Evolutionary conservation across 2,329 filamentous ascomycete genomes (phyloP).

Genomic region (Zymoseptoria ardabiliae): DNA sequence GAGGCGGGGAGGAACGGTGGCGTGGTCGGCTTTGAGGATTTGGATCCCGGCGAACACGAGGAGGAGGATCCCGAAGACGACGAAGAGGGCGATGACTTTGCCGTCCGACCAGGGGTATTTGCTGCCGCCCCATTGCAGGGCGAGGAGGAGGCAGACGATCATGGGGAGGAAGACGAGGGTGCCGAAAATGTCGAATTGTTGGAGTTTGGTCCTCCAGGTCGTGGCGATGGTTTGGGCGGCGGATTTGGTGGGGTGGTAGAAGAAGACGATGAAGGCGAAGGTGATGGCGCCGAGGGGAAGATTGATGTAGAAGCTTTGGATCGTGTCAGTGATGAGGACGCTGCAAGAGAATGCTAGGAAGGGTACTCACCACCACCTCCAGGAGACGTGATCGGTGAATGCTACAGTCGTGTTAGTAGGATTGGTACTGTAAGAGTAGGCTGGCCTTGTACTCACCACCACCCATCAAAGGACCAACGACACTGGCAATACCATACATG

Average conservation of each 20-base stretch:
- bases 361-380: slow-evolving; percentile 10
- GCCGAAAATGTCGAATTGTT: slow-evolving; percentile 43
- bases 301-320: slow-evolving; percentile 46
- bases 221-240: slow-evolving; percentile 27
- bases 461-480: slow-evolving; percentile 42
- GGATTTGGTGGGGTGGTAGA: slow-evolving; percentile 30
- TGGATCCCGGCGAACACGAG: slow-evolving; percentile 37
- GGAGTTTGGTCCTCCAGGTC: slow-evolving; percentile 33
- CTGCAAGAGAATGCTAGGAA: too few species aligned
- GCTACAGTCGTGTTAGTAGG: slow-evolving; percentile 8
- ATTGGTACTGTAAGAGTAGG: not conserved
- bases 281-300: slow-evolving; percentile 45
- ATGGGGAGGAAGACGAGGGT: slow-evolving; percentile 41
- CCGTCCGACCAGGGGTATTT: slow-evolving; percentile 40
- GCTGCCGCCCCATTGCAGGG: slow-evolving; percentile 44
- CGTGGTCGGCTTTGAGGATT: slow-evolving; percentile 35
- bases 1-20: slow-evolving; percentile 41
- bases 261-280: slow-evolving; percentile 28
- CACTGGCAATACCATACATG: slow-evolving; percentile 44
- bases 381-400: slow-evolving; percentile 29
- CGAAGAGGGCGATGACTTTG: slow-evolving; percentile 41
- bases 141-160: slow-evolving; percentile 43
- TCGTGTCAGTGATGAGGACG: too few species aligned
- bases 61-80: slow-evolving; percentile 38
- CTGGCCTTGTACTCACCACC: slow-evolving; percentile 13